These are phyloP conservation scores for Xylaria sp. DNA, from an alignment of 495 filamentous ascomycete species.

Conservation along the genomic window DNA sequence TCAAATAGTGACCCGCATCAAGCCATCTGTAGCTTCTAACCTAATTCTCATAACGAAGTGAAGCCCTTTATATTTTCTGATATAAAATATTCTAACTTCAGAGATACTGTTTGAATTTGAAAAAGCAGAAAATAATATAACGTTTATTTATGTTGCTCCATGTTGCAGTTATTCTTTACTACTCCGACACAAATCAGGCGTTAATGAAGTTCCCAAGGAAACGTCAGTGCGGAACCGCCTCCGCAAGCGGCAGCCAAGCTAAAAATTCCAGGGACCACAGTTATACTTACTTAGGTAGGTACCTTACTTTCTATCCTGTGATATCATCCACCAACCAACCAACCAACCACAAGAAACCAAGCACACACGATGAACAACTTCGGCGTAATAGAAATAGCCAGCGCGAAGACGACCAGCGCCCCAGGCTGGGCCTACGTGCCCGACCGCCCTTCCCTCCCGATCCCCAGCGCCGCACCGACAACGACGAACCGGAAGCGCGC, in stretches of 20 bases:
- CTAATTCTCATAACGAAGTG: no score
- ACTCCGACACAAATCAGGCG: no score
- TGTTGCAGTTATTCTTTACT: no score
- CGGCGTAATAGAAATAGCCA: conserved; percentile 77
- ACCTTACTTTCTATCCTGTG: neutral
- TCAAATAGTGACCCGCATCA: neutral
- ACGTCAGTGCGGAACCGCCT: conserved; percentile 20
- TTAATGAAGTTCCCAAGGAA: no score
- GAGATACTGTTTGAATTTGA: no score
- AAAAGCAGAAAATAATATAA: no score
- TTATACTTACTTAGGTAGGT: neutral
- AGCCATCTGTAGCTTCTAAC: neutral
- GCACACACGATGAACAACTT: conserved; percentile 58
- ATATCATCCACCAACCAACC: neutral
- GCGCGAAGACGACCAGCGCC: conserved; percentile 66
- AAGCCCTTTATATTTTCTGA: no score
- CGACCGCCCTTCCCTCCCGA: conserved; percentile 63
- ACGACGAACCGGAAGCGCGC: conserved; percentile 67
- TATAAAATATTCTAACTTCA: no score
- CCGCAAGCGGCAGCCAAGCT: conserved; percentile 1
- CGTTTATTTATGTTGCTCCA: no score
- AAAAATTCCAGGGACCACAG: neutral
- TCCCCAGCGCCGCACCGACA: conserved; percentile 56
- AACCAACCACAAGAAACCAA: neutral
- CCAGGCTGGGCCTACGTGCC: conserved; percentile 92